Evolutionary conservation across 768 basidiomycete species (phyloP).

Genomic region (Thelephora ganbajun): DNA sequence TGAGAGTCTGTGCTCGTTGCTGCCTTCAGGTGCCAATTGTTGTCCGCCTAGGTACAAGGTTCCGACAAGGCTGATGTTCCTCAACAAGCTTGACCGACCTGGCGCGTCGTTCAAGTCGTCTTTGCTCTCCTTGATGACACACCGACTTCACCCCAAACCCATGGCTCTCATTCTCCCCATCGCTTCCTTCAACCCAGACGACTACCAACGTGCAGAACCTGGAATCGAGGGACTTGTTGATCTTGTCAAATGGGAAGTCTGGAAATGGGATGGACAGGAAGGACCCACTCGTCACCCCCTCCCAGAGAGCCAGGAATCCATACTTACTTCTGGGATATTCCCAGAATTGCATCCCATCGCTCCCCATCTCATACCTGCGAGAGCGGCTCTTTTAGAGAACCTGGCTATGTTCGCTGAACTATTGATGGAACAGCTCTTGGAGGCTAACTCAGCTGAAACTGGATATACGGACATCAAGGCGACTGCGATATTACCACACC

Average conservation of each 20-base stretch:
- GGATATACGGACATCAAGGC: slow-evolving; percentile 51
- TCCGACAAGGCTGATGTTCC: slow-evolving; percentile 59
- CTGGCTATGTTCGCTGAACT: slow-evolving; percentile 71
- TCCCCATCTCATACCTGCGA: slow-evolving; percentile 49
- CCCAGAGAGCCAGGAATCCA: slow-evolving; percentile 32
- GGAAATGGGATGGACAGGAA: slow-evolving; percentile 55
- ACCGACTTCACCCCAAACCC: slow-evolving; percentile 66
- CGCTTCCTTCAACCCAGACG: slow-evolving; percentile 54
- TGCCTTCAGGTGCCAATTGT: not conserved
- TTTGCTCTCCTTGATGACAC: slow-evolving; percentile 54
- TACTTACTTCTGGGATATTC: slow-evolving; percentile 30
- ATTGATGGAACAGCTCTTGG: slow-evolving; percentile 61
- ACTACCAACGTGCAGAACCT: slow-evolving; percentile 64
- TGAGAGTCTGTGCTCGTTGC: slow-evolving; percentile 8
- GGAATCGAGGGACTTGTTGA: slow-evolving; percentile 79
- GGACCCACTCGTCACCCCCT: slow-evolving; percentile 27
- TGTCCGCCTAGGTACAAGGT: slow-evolving; percentile 62
- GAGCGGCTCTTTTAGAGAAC: slow-evolving; percentile 60
- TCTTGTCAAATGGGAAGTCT: slow-evolving; percentile 72
- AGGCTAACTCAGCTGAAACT: slow-evolving; percentile 38
- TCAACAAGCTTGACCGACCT: slow-evolving; percentile 82
- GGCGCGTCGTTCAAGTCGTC: slow-evolving; percentile 71
- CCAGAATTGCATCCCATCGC: slow-evolving; percentile 52
- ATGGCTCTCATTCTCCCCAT: slow-evolving; percentile 59
- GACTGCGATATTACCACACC: slow-evolving; percentile 39